A percentile compares a stretch with the other conserved stretches of the same genome.
Conservation (phyloP, 2,329 filamentous ascomycete genomes). For the Pyricularia sp. region DNA sequence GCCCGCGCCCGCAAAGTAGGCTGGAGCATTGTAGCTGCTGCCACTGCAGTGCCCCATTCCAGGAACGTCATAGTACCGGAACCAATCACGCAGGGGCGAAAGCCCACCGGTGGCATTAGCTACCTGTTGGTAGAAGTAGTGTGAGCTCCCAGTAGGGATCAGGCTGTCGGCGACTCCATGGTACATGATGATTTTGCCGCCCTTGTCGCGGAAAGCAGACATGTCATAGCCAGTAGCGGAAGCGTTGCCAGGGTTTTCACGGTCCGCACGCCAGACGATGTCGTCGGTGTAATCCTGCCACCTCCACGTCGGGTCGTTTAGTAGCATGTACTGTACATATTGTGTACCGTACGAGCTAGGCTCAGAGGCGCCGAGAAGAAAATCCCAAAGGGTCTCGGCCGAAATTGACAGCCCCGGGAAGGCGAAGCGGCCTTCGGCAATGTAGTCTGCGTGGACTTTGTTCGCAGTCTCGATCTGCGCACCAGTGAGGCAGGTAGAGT, state of each 20-base stretch:
- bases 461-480: slow-evolving; percentile 24
- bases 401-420: slow-evolving; percentile 35
- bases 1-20: slow-evolving; percentile 25
- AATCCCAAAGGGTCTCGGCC: slow-evolving; percentile 29
- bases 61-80: slow-evolving; percentile 41
- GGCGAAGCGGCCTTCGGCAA: slow-evolving; percentile 21
- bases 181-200: slow-evolving; percentile 35
- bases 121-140: slow-evolving; percentile 23
- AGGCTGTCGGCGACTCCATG: slow-evolving; percentile 33
- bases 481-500: slow-evolving; percentile 26
- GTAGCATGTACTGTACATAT: slow-evolving; percentile 29
- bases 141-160: slow-evolving; percentile 25
- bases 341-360: slow-evolving; percentile 23
- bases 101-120: slow-evolving; percentile 15
- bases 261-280: slow-evolving; percentile 19
- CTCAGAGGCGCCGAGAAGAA: slow-evolving; percentile 20
- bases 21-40: slow-evolving; percentile 27
- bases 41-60: slow-evolving; percentile 40
- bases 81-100: slow-evolving; percentile 35
- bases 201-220: slow-evolving; percentile 24
- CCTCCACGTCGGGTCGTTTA: slow-evolving; percentile 26
- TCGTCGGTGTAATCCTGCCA: slow-evolving; percentile 23
- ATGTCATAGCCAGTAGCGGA: slow-evolving; percentile 30
- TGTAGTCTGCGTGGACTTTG: slow-evolving; percentile 19
- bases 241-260: slow-evolving; percentile 24